Conservation (phyloP, 2,329 filamentous ascomycete species). For the Fusarium sp. region DNA sequence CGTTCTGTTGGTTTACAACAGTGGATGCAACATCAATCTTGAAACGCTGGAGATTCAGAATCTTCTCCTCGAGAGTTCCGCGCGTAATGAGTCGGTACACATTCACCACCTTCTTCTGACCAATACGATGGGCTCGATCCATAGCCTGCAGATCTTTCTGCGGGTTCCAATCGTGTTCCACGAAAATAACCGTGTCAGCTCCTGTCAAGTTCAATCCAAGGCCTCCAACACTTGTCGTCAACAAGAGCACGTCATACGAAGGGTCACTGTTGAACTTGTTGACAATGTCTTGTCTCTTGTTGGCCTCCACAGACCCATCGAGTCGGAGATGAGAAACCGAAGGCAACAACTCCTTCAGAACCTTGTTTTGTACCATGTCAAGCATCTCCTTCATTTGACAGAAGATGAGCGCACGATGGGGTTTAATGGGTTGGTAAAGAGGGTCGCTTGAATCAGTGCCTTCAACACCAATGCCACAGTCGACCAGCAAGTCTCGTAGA, state of each 20-base stretch:
- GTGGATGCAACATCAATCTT: conserved; percentile 99
- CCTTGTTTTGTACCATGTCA: conserved; percentile 96
- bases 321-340: conserved; percentile 94
- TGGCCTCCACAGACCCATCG: conserved; percentile 92
- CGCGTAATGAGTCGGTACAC: conserved; percentile 97
- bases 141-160: conserved; percentile 99
- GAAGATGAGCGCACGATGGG: conserved; percentile 95
- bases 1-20: conserved; percentile 99
- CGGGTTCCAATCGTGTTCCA: conserved; percentile 99
- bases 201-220: conserved; percentile 95
- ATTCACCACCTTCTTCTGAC: conserved; percentile 99
- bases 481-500: conserved; percentile 91
- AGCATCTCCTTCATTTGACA: conserved; percentile 99
- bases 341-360: conserved; percentile 90
- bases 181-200: conserved; percentile 98
- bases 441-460: conserved; percentile 70
- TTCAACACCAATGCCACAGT: conserved; percentile 93
- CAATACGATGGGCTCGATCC: conserved; percentile 97
- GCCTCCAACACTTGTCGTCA: conserved; percentile 96
- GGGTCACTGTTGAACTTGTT: conserved; percentile 99
- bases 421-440: conserved; percentile 86
- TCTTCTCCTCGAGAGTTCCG: conserved; percentile 98
- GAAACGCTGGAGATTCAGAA: conserved; percentile 96
- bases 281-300: conserved; percentile 95
- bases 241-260: conserved; percentile 91